phyloP scores from a whole-genome alignment of 2,329 filamentous ascomycete species.

The Beauveria australis region DNA sequence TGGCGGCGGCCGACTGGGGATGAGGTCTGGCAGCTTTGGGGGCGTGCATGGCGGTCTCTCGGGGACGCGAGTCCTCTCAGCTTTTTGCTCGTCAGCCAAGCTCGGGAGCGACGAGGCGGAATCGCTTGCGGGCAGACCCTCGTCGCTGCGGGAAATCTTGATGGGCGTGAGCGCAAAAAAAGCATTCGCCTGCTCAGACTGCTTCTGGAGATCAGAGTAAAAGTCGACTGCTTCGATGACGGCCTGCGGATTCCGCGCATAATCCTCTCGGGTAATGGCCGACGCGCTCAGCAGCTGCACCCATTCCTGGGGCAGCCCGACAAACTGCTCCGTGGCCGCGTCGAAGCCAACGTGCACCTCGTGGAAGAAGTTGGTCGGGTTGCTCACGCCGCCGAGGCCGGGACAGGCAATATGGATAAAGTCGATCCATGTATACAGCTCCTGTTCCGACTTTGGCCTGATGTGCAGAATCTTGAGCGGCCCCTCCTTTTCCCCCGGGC shows the following conservation, averaged over 20 bases:
- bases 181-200: not conserved
- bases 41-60: not conserved
- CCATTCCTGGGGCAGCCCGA: constrained; percentile 18
- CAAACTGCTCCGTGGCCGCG: constrained; percentile 72
- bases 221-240: constrained; percentile 11
- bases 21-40: not conserved
- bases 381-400: constrained; percentile 87
- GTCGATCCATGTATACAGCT: constrained; percentile 92
- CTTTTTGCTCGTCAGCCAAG: not conserved
- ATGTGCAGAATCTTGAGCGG: constrained; percentile 71
- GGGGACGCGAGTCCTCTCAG: not conserved
- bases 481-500: constrained; percentile 63
- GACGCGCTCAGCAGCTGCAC: constrained; percentile 20
- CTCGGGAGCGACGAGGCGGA: not conserved
- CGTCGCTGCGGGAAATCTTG: not conserved
- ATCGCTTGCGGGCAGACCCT: not conserved
- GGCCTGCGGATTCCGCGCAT: constrained; percentile 7
- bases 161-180: constrained; percentile 4
- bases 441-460: constrained; percentile 79
- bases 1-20: not conserved
- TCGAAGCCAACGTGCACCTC: constrained; percentile 90
- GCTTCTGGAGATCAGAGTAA: constrained; percentile 5
- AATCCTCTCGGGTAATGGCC: constrained; percentile 18
- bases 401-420: constrained; percentile 86
- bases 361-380: constrained; percentile 88